A percentile compares a stretch with the other conserved stretches of the same genome.
These are phyloP conservation scores for Erythrobasidium hasegawianum DNA, from an alignment of 1,284 basidiomycete species.

Conservation along the genomic window DNA sequence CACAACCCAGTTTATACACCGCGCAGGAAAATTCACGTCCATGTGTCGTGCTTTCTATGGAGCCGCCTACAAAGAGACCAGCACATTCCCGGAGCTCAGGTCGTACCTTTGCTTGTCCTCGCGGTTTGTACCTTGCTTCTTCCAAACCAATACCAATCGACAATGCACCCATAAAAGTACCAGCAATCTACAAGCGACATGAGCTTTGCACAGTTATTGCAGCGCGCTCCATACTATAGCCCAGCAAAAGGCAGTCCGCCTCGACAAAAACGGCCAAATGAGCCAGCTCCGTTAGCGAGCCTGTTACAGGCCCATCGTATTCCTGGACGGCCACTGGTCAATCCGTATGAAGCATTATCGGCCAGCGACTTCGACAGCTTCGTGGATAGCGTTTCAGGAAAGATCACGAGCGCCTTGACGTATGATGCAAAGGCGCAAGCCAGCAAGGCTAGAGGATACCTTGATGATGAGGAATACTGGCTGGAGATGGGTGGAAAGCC, in stretches of 20 bases:
- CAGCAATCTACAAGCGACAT: too few species aligned
- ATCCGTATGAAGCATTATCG: conserved; percentile 16
- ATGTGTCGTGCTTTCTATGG: too few species aligned
- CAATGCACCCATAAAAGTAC: too few species aligned
- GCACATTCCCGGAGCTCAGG: too few species aligned
- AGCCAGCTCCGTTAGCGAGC: not conserved
- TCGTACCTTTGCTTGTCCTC: too few species aligned
- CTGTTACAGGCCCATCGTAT: conserved; percentile 4
- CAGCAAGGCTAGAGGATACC: conserved; percentile 24
- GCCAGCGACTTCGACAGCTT: conserved; percentile 29
- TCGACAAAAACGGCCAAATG: not conserved
- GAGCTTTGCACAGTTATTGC: conserved; percentile 20
- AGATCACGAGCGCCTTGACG: conserved; percentile 15
- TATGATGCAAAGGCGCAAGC: conserved; percentile 22
- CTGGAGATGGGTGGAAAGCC: conserved; percentile 32
- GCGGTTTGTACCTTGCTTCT: too few species aligned
- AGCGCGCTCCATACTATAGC: conserved; percentile 22
- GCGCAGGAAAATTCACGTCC: too few species aligned
- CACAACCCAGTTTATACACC: too few species aligned
- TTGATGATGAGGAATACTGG: conserved; percentile 33
- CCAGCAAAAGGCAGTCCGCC: conserved; percentile 9
- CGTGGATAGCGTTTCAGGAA: conserved; percentile 18
- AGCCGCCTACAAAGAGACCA: too few species aligned
- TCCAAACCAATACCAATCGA: too few species aligned
- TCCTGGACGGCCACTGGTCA: conserved; percentile 14